Base-by-base conservation (phyloP, 2,329 filamentous ascomycete genomes). In the Colletotrichum neosansevieriae region DNA sequence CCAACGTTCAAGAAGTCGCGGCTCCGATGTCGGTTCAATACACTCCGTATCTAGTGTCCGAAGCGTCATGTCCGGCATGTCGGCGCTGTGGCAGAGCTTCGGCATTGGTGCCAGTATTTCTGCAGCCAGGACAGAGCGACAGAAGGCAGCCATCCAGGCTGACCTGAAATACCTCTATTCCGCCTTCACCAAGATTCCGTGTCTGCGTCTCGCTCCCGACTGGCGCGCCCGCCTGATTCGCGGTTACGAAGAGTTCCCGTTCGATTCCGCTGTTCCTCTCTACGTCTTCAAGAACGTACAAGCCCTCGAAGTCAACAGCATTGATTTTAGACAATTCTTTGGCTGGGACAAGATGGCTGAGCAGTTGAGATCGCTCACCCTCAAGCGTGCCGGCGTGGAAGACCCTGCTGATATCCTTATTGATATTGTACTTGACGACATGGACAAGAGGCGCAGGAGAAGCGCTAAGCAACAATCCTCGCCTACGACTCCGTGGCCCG, bases 51-150 rank as follows among this genome's bases (percentile, higher is more conserved):
- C 95, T 24, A 98, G 96, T 81, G 93, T 99, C 73, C 91, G 95
- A 77, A 98, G 95, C 79, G 94, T 97, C 75, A 95, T 98, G 92
- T 97, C 96, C 32, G 93, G 93, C 79, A 97, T 99, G 92, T 96
- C 94, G 66, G 91, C 93, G 13, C 83, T 98, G 51, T 98, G 94
- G 95, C 92, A 93, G 21, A 94, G 91, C 75, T 90, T 98, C 72
- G 92, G 94, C 24, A 88, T 98, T 32, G 90, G 90, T 69, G 91
- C 92, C 50, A 92, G 91, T 79, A 93, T 93, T 74, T 91, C 92
- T 47, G 88, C 89, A 57, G 91, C 94, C 72, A 93, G 94, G 77
- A 93, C 90, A 40, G 96, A 98, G 80, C 94, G 94, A 77, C 94
- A 96, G 78, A 97, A 97, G 80, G 91, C 91, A 66, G 92, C 93